Conservation (phyloP, 2,329 filamentous ascomycete genomes). For the Neopestalotiopsis clavispora region DNA sequence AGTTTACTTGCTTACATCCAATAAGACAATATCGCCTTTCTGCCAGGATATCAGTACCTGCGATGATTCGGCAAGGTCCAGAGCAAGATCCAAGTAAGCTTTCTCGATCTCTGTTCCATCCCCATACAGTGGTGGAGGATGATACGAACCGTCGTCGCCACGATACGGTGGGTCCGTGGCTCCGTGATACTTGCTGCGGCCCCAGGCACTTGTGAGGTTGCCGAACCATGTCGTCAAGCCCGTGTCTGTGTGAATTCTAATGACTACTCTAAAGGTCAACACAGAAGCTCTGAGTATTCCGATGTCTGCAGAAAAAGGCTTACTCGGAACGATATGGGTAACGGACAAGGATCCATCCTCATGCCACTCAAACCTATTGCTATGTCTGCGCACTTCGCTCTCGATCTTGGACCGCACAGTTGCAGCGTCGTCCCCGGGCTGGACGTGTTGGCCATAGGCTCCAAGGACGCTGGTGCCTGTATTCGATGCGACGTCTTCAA, state of each 20-base stretch:
- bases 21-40: slow-evolving; percentile 34
- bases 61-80: slow-evolving; percentile 31
- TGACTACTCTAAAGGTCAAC: slow-evolving; percentile 23
- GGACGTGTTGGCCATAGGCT: slow-evolving; percentile 37
- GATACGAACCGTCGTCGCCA: slow-evolving; percentile 39
- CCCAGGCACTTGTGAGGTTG: slow-evolving; percentile 41
- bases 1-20: slow-evolving; percentile 31
- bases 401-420: slow-evolving; percentile 34
- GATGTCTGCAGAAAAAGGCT: slow-evolving; percentile 1
- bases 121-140: slow-evolving; percentile 37
- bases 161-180: slow-evolving; percentile 36
- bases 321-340: slow-evolving; percentile 37
- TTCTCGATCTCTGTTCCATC: slow-evolving; percentile 35
- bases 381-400: slow-evolving; percentile 38
- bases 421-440: slow-evolving; percentile 28
- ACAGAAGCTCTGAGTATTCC: not conserved
- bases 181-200: slow-evolving; percentile 36
- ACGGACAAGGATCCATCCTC: slow-evolving; percentile 40
- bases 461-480: slow-evolving; percentile 37
- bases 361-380: slow-evolving; percentile 37
- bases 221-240: slow-evolving; percentile 37
- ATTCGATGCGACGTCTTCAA: slow-evolving; percentile 33
- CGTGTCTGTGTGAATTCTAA: slow-evolving; percentile 33
- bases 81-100: slow-evolving; percentile 33
- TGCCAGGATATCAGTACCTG: slow-evolving; percentile 35